Evolutionary conservation across 768 basidiomycete genomes (phyloP).

Genomic region (Podaxis carcinomalis): DNA sequence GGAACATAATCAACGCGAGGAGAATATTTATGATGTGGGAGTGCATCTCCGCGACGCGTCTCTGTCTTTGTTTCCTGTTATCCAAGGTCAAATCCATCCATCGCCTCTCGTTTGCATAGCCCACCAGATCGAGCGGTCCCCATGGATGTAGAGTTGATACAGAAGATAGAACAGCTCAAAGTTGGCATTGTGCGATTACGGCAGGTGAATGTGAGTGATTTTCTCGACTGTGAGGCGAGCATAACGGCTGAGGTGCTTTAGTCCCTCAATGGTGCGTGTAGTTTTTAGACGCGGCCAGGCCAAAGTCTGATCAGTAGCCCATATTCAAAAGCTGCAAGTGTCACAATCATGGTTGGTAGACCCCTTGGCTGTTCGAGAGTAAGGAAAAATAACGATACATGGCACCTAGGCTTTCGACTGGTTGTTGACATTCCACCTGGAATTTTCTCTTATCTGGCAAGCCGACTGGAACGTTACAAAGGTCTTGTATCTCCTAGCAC

Average conservation of each 20-base stretch:
- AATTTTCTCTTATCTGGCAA: constrained; percentile 8
- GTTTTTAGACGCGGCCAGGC: not conserved
- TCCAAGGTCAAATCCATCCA: too few species aligned
- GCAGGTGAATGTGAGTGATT: not conserved
- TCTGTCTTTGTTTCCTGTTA: too few species aligned
- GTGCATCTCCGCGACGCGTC: too few species aligned
- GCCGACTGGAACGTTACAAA: constrained; percentile 3
- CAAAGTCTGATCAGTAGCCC: not conserved
- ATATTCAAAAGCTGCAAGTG: not conserved
- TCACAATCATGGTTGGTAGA: not conserved
- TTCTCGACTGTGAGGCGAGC: not conserved
- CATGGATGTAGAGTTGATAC: not conserved
- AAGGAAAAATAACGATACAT: not conserved
- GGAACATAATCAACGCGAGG: too few species aligned
- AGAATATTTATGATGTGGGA: too few species aligned
- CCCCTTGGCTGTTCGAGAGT: not conserved
- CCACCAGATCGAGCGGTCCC: too few species aligned
- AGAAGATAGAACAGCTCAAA: not conserved
- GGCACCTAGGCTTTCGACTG: constrained; percentile 8
- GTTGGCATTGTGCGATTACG: not conserved
- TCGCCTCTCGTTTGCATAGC: too few species aligned
- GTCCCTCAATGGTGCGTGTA: not conserved
- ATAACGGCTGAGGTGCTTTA: not conserved
- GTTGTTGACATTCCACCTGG: constrained; percentile 2
- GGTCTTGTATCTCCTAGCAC: constrained; percentile 8